A percentile compares a stretch with the other conserved stretches of the same genome.
Conservation (phyloP, 2,329 filamentous ascomycete genomes). For the Trichoderma harzianum region DNA sequence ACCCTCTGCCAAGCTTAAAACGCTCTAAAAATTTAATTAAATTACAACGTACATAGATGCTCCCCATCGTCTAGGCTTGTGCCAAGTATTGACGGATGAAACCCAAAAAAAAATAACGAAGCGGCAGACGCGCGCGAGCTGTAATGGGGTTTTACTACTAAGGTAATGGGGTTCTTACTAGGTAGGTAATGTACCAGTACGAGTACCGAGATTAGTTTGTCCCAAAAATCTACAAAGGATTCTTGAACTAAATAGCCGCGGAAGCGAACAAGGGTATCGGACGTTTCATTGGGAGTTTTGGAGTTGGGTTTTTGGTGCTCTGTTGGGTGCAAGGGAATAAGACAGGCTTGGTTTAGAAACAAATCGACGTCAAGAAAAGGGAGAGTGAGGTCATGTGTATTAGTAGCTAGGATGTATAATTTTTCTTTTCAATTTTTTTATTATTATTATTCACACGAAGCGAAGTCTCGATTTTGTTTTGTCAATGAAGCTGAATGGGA, state of each 20-base stretch:
- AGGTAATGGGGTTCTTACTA: no score
- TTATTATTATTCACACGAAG: neutral
- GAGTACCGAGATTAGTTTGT: neutral
- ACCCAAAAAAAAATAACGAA: neutral
- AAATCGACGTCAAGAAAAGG: neutral
- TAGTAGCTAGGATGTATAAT: neutral
- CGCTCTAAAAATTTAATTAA: neutral
- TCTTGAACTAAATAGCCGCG: neutral
- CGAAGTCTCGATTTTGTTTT: neutral
- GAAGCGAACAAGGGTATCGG: constrained; percentile 9
- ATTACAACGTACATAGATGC: neutral
- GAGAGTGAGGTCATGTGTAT: neutral
- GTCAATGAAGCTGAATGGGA: neutral
- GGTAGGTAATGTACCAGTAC: neutral
- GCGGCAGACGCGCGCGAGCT: neutral
- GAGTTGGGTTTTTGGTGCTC: neutral
- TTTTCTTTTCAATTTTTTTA: neutral
- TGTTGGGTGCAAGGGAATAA: neutral
- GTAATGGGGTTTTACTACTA: neutral
- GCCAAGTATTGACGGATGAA: neutral
- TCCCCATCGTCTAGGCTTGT: neutral
- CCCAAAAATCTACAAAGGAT: neutral
- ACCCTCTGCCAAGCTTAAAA: neutral
- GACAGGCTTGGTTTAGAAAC: neutral
- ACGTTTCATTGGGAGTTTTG: constrained; percentile 4